Base-by-base conservation (phyloP, 2,329 filamentous ascomycete genomes). In the Talaromyces sp. region DNA sequence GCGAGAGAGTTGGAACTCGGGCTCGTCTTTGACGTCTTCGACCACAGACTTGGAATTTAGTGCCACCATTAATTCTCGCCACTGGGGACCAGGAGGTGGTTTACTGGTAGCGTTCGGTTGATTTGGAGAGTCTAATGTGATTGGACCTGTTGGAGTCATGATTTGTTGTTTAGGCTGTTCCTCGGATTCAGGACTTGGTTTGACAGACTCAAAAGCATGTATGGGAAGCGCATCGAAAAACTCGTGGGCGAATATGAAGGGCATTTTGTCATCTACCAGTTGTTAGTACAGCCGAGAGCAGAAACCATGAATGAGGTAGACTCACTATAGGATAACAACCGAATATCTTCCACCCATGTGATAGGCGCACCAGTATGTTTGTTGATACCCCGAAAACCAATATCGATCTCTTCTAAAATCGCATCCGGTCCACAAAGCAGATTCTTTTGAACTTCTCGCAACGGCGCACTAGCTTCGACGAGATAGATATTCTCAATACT, bases 141-240 rank as follows among this genome's bases (percentile, higher is more conserved):
- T 62, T 16, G 77, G 79, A 0, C 81, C 79, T 28, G 81, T 83
- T 1, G 80, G 76, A 9, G 78, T 80, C 69, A 76, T 78, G 57
- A 82, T 81, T 40, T 79, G 79, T n/a, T 82, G 74, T 5, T 77
- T 71, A 40, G 82, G 66, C 42, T 82, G 65, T 18, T 55, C 35
- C 50, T 60, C 50, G 69, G 77, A 67, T 63, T 82, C 72, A 40
- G 79, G 74, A 14, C 79, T 74, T 66, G 79, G 79, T 50, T 83
- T 75, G 58, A 93, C 83, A 14, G 91, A 89, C 75, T 98, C 89
- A 74, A 99, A 99, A 65, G 91, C 88, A 75, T 99, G 93, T 69
- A 99, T 97, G 37, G 95, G 95, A 0, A 99, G 87, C 2, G 95
- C 95, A 69, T 99, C 95, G 79, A 99, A 99, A 82, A 99, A 98